Percentiles rank a stretch among this genome's conserved stretches.
Conservation (phyloP, 75 land plant species). For the Picea glauca region DNA sequence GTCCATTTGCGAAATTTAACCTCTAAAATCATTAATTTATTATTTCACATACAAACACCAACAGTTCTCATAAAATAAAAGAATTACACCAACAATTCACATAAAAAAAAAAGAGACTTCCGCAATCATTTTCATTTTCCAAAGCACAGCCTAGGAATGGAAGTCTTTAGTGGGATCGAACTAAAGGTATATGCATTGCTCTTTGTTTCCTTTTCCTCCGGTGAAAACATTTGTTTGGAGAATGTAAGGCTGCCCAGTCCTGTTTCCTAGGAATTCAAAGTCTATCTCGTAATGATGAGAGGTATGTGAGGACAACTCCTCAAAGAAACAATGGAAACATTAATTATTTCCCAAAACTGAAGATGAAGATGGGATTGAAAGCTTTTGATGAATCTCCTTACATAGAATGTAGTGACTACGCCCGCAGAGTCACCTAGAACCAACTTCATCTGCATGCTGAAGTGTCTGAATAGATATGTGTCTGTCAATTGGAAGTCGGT, state of each 20-base stretch:
- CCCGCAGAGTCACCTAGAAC: constrained; percentile 23
- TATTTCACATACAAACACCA: background rate
- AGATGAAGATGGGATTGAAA: background rate
- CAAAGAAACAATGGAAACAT: background rate
- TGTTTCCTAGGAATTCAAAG: constrained; percentile 77
- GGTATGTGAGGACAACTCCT: constrained; percentile 64
- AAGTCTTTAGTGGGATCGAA: constrained; percentile 64
- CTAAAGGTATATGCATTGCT: constrained; percentile 74
- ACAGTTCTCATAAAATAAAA: no score
- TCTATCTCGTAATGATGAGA: constrained; percentile 76
- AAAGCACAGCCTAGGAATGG: constrained; percentile 57
- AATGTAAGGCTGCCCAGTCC: constrained; percentile 58
- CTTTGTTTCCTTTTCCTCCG: constrained; percentile 63
- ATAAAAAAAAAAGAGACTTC: constrained; percentile 28
- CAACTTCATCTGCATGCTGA: constrained; percentile 23
- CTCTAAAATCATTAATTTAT: background rate
- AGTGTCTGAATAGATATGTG: constrained; percentile 13
- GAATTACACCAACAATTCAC: constrained; percentile 8
- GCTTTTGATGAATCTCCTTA: background rate
- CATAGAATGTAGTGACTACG: constrained; percentile 17
- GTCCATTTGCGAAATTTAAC: no score
- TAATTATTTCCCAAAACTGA: no score
- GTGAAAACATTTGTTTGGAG: constrained; percentile 76
- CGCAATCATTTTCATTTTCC: constrained; percentile 57
- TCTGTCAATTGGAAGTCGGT: constrained; percentile 12